These are phyloP conservation scores for Pythium volutum DNA, from an alignment of 352 stramenopile species.

Conservation along the genomic window DNA sequence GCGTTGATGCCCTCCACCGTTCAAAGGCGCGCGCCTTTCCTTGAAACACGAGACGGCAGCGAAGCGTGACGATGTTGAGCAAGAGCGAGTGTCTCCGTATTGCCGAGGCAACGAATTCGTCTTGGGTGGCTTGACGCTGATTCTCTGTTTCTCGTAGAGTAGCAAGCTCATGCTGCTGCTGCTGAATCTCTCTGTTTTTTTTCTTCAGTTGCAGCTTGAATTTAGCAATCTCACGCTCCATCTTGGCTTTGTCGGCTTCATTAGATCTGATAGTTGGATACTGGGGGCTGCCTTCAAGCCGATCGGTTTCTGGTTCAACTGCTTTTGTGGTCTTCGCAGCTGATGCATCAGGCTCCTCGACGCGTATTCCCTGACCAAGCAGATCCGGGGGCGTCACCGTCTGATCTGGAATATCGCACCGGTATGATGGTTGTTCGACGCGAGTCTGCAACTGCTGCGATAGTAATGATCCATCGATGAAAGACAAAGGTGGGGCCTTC, in stretches of 20 bases:
- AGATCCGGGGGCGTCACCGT: not conserved
- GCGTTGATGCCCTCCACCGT: conserved; percentile 28
- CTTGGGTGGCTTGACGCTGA: conserved; percentile 16
- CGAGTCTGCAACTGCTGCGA: not conserved
- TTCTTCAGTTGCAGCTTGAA: conserved; percentile 35
- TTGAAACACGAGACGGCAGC: conserved; percentile 25
- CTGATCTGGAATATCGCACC: conserved; percentile 14
- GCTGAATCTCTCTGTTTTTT: conserved; percentile 32
- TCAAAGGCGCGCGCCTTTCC: conserved; percentile 30
- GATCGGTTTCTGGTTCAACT: not conserved
- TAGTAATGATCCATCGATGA: not conserved
- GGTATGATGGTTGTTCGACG: conserved; percentile 1
- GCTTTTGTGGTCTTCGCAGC: not conserved
- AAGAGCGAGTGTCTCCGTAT: conserved; percentile 30
- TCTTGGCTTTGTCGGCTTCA: conserved; percentile 34
- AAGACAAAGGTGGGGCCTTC: not conserved
- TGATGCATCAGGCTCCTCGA: not conserved
- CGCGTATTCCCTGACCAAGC: not conserved
- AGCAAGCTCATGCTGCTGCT: conserved; percentile 20
- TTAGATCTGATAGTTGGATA: conserved; percentile 28
- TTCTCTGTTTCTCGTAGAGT: conserved; percentile 11
- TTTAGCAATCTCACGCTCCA: conserved; percentile 39
- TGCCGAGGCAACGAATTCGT: conserved; percentile 7
- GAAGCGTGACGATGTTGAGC: conserved; percentile 37
- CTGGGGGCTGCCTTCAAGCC: conserved; percentile 8